Evolutionary conservation across 371 early-diverging fungal species (phyloP).

Genomic region (Syncephalastrum monosporum): DNA sequence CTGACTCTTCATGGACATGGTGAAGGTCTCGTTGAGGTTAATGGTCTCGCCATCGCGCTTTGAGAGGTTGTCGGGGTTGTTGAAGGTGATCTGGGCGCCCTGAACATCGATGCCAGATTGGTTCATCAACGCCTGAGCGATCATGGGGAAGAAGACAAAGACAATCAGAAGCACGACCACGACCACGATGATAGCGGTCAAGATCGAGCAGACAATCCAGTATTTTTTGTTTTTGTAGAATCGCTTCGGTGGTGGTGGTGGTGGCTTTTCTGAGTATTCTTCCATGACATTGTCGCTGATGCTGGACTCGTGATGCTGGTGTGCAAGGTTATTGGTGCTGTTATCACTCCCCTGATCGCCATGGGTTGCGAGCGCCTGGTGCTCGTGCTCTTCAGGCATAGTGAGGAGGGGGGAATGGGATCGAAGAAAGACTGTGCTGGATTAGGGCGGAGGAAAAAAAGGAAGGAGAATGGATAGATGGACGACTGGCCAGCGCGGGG

Average conservation of each 20-base stretch:
- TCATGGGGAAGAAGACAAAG: constrained; percentile 60
- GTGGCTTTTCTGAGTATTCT: constrained; percentile 45
- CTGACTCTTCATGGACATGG: constrained; percentile 49
- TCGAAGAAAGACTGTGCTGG: too few species aligned
- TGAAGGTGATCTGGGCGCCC: constrained; percentile 51
- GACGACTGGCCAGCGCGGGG: constrained; percentile 4
- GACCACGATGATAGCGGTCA: constrained; percentile 45
- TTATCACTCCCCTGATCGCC: constrained; percentile 4
- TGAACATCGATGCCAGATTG: constrained; percentile 46
- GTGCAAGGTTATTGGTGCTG: constrained; percentile 3
- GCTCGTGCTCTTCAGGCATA: constrained; percentile 6
- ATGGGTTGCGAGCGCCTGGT: constrained; percentile 7
- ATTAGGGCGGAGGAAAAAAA: not conserved
- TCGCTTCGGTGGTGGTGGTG: constrained; percentile 32
- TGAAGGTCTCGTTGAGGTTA: constrained; percentile 22
- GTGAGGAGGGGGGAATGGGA: too few species aligned
- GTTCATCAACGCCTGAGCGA: constrained; percentile 61
- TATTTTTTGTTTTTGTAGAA: constrained; percentile 60
- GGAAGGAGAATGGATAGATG: constrained; percentile 6
- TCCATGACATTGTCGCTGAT: constrained; percentile 30
- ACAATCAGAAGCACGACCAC: constrained; percentile 50
- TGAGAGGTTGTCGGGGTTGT: constrained; percentile 18
- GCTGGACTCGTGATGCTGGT: constrained; percentile 5
- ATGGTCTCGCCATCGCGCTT: constrained; percentile 26
- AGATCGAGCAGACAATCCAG: constrained; percentile 56